Evolutionary conservation across 192 early-diverging fungal genomes (phyloP).

Genomic region (Gamsiella multidivaricata): DNA sequence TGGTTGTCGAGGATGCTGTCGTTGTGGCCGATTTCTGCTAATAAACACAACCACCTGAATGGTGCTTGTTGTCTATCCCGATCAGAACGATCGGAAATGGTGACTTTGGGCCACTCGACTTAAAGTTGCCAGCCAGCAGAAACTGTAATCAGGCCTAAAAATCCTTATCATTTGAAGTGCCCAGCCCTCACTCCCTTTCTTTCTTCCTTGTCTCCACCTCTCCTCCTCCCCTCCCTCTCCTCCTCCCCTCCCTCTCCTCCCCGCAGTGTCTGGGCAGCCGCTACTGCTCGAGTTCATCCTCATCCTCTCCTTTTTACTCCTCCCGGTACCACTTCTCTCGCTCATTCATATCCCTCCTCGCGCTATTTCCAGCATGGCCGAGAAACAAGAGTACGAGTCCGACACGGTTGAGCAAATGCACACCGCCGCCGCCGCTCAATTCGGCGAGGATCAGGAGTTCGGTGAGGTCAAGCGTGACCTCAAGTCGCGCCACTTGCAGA

Average conservation of each 20-base stretch:
- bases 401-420: not conserved
- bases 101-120: too few relatives aligned
- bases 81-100: too few relatives aligned
- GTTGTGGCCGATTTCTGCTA: too few relatives aligned
- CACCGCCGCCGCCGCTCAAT: not conserved
- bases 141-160: too few relatives aligned
- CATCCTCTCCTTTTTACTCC: not conserved
- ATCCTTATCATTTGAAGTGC: too few relatives aligned
- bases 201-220: not conserved
- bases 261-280: slow-evolving; percentile 11
- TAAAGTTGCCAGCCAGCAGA: too few relatives aligned
- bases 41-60: too few relatives aligned
- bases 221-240: not conserved
- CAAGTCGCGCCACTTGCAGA: slow-evolving; percentile 76
- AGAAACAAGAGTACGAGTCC: slow-evolving; percentile 12
- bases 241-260: not conserved
- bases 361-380: not conserved
- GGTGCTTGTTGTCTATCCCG: too few relatives aligned
- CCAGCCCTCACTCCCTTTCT: slow-evolving; percentile 6
- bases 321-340: not conserved
- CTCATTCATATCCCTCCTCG: not conserved
- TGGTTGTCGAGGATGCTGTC: too few relatives aligned
- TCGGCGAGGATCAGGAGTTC: slow-evolving; percentile 34
- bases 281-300: not conserved
- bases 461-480: slow-evolving; percentile 68